phyloP scores from a whole-genome alignment of 768 basidiomycete species.

The Amanita rimosa region DNA sequence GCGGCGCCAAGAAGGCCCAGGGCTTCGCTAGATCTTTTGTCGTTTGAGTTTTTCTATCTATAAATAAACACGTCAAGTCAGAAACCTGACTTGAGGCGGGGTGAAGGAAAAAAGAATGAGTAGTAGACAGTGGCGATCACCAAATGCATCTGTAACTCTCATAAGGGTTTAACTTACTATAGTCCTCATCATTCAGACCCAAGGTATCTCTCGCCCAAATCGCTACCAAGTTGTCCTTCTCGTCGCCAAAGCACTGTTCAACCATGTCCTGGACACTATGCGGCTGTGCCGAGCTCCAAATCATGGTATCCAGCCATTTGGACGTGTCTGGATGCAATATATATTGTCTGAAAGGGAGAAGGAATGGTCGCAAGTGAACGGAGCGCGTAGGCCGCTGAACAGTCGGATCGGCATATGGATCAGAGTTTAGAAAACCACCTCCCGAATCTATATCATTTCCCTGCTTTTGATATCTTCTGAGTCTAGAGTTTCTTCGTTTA shows the following conservation, averaged over 20 bases:
- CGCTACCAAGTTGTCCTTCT: conserved; percentile 33
- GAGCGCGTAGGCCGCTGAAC: conserved; percentile 20
- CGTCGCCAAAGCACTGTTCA: conserved; percentile 38
- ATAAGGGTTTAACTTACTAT: conserved; percentile 38
- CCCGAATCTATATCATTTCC: neutral
- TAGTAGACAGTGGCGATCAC: neutral
- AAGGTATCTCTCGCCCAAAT: conserved; percentile 77
- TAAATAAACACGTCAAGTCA: neutral
- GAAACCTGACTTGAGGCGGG: neutral
- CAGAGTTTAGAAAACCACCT: neutral
- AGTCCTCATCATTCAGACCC: conserved; percentile 48
- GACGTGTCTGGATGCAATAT: conserved; percentile 50
- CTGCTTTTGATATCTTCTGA: neutral
- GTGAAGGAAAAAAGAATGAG: neutral
- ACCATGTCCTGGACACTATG: conserved; percentile 74
- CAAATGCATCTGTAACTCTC: no score
- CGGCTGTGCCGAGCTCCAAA: conserved; percentile 84
- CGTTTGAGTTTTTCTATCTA: conserved; percentile 40
- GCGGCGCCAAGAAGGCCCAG: conserved; percentile 33
- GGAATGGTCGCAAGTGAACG: conserved; percentile 54
- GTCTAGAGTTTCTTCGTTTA: conserved; percentile 8
- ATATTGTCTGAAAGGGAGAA: conserved; percentile 48
- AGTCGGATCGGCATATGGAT: conserved; percentile 15
- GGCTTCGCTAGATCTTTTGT: conserved; percentile 68
- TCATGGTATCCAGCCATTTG: conserved; percentile 71